Base-by-base conservation (phyloP, 176 grass and related monocot genomes). In the Stipa capillata region DNA sequence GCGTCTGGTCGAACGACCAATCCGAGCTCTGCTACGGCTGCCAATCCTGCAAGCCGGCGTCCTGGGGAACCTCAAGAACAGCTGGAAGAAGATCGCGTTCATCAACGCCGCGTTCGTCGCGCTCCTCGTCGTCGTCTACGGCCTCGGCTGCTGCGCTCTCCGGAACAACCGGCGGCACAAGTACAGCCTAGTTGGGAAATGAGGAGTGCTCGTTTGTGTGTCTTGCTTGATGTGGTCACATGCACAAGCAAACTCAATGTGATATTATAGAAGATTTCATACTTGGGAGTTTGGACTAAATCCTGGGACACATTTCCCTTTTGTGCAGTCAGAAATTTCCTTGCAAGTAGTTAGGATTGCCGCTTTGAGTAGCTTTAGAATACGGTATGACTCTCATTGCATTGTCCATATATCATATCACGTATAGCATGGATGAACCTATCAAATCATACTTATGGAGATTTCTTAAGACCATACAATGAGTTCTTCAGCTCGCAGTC, bases 31-130 rank as follows among this genome's bases (percentile, higher is more conserved):
- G 79, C 63, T 71, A 77, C 27, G 72, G 34, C 42, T 82, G 79
- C 85, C 85, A 87, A 25, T 87, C 85, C 18, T 87, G 85, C 85
- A 87, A 87, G 79, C 79, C 21, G 85, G 79, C 3, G 73, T 87
- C n/a, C 45, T 83, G 23, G 73, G 73, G 1, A 87, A 87, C 21
- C 85, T 83, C 36, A 87, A 56, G 79, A 83, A 72, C 65, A 83
- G 73, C 79, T 87, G 85, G 85, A 87, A 83, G 79, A 87, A 87
- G 45, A 87, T 65, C 20, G 65, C 80, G 16, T 44, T 83, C 56
- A 2, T 48, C 37, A 83, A 83, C 0, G 73, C 66, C 0, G 65
- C 17, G 0, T 49, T 87, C 56, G 27, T 87, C 10, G 55, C 31
- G 0, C 79, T 87, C 36, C 73, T 87, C 2, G 2, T 87, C 55